Percentiles rank a stretch among this genome's conserved stretches.
These are phyloP conservation scores for Hirschioporus abietinus DNA, from an alignment of 768 basidiomycete genomes.

Conservation along the genomic window DNA sequence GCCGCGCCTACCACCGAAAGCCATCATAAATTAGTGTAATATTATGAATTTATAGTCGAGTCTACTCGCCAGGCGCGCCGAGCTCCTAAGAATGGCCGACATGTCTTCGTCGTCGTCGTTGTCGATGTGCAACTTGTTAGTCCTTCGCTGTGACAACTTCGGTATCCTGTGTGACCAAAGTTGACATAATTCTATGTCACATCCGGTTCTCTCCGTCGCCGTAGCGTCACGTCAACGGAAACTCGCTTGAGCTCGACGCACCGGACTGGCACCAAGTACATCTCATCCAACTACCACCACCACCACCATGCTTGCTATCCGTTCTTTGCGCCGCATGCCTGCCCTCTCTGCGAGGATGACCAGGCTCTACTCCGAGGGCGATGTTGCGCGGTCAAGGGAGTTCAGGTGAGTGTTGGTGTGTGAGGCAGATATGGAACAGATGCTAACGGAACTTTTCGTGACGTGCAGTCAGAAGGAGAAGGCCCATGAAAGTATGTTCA, in stretches of 20 bases:
- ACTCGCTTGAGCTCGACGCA: constrained; percentile 14
- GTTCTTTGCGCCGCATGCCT: constrained; percentile 38
- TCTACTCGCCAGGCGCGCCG: constrained; percentile 12
- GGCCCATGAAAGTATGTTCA: constrained; percentile 54
- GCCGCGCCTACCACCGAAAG: background rate
- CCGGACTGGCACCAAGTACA: constrained; percentile 20
- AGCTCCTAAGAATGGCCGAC: constrained; percentile 6
- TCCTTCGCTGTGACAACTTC: background rate
- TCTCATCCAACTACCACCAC: constrained; percentile 7
- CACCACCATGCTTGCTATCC: constrained; percentile 37
- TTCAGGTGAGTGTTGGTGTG: constrained; percentile 44
- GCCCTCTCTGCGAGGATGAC: constrained; percentile 29
- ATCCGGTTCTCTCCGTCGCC: constrained; percentile 7
- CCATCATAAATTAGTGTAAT: background rate
- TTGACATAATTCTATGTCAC: constrained; percentile 7
- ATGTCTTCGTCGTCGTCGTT: constrained; percentile 2
- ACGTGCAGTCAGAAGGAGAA: constrained; percentile 62
- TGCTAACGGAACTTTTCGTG: constrained; percentile 13
- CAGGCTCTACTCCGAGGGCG: constrained; percentile 41
- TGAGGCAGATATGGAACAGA: background rate
- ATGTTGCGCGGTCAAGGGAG: constrained; percentile 54
- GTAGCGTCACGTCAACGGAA: constrained; percentile 8
- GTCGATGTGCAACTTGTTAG: background rate
- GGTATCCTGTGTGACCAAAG: constrained; percentile 3
- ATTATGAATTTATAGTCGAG: constrained; percentile 5